Conservation (phyloP, 177 flowering plant genomes). For the Vitis hybrid region DNA sequence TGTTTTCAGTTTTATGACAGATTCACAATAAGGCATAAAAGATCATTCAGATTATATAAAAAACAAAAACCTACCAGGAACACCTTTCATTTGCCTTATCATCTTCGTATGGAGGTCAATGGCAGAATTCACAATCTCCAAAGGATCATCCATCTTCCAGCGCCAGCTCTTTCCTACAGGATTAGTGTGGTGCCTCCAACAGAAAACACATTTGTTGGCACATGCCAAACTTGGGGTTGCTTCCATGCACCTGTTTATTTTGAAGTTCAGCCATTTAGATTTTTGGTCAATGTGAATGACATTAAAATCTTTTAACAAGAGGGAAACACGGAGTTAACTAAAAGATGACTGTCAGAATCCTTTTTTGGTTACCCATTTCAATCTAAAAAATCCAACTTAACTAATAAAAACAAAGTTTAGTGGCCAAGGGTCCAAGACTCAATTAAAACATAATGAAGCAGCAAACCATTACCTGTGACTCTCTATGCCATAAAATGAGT, state of each 20-base stretch:
- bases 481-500: slow-evolving; percentile 97
- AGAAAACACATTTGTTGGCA: slow-evolving; percentile 98
- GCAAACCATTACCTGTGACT: slow-evolving; percentile 72
- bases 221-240: slow-evolving; percentile 98
- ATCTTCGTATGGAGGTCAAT: slow-evolving; percentile 84
- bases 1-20: no score
- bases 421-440: neutral
- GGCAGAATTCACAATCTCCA: slow-evolving; percentile 84
- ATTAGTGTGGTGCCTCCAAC: slow-evolving; percentile 99
- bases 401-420: no score
- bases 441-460: neutral
- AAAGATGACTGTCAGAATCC: no score
- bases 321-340: no score
- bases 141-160: slow-evolving; percentile 98
- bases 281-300: neutral
- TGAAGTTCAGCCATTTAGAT: slow-evolving; percentile 1
- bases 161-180: slow-evolving; percentile 98
- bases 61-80: slow-evolving; percentile 64
- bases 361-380: no score
- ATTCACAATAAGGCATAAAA: no score
- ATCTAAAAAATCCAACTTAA: no score
- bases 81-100: slow-evolving; percentile 99
- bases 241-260: slow-evolving; percentile 89
- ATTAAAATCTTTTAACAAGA: neutral
- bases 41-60: neutral